Conservation (phyloP, 2,329 filamentous ascomycete genomes). For the Fusarium sp. region DNA sequence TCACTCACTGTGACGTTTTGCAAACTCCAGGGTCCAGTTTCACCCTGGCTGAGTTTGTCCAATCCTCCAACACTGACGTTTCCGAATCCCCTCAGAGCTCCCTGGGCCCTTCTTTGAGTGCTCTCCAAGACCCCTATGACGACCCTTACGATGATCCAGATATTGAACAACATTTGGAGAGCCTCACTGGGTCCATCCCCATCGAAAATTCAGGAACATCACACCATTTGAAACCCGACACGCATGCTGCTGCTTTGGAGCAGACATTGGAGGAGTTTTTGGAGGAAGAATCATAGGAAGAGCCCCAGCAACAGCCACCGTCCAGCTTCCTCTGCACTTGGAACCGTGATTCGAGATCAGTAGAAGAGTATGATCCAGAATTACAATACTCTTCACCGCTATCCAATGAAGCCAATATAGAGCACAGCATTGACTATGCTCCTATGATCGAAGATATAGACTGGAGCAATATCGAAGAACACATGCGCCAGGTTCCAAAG, state of each 20-base stretch:
- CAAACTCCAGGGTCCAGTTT: conserved; percentile 16
- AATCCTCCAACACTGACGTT: conserved; percentile 16
- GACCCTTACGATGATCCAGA: conserved; percentile 33
- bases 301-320: conserved; percentile 33
- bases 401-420: neutral
- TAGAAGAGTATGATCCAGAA: conserved; percentile 49
- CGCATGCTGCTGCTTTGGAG: conserved; percentile 7
- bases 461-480: conserved; percentile 49
- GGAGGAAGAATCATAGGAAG: conserved; percentile 7
- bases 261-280: conserved; percentile 31
- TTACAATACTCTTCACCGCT: conserved; percentile 49
- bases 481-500: conserved; percentile 11
- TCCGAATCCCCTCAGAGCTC: conserved; percentile 8
- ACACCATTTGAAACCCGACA: neutral
- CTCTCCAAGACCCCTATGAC: conserved; percentile 7
- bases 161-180: conserved; percentile 26
- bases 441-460: conserved; percentile 52
- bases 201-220: neutral
- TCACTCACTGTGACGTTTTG: conserved; percentile 6
- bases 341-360: conserved; percentile 48
- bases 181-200: neutral
- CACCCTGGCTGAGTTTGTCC: conserved; percentile 4
- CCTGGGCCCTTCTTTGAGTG: conserved; percentile 1
- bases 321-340: conserved; percentile 48
- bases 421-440: conserved; percentile 7